Base-by-base conservation (phyloP, 2,329 filamentous ascomycete species). In the Ophidiomyces ophidiicola region DNA sequence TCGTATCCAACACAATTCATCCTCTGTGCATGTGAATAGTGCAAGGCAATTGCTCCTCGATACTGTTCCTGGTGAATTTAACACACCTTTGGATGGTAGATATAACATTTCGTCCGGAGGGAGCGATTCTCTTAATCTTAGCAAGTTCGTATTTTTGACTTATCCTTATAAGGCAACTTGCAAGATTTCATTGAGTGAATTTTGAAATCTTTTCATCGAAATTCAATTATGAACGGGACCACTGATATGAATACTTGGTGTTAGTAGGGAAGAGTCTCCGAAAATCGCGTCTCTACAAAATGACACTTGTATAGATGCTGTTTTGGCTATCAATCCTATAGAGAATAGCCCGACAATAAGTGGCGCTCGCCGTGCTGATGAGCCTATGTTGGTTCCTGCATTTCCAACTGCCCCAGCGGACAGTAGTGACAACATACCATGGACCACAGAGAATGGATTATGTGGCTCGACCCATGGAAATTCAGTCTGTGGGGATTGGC, bases 401-500 rank as follows among this genome's bases (percentile, higher is more conserved):
- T 23, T 24, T 26, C 23, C 30, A 10, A 21, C 3, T 6, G 10
- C 5, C 11, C 37, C 37, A 19, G 19, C 18, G 11, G 17, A 23
- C 23, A 19, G 17, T 8, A 21, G 23, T 8, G 12, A 33, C 18
- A 6, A n/a, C 11, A 15, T 18, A 10, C 12, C 21, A 33, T 4
- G 12, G 7, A 10, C 28, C 5, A 48, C 46, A 2, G 20, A 26
- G 17, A 67, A 76, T 53, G 72, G 72, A 24, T 64, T 61, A 41
- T 76, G 72, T 47, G 72, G 72, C 44, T 59, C 62, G 12, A 59
- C 49, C 6, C 69, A 72, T 46, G 61, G 58, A 10, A 60, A 62
- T 41, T 68, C 61, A 2, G 53, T 72, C 29, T 76, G 72, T 50
- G 69, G 69, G 14, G 51, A 67, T 41, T 76, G 69, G 69, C 49